phyloP scores from a whole-genome alignment of 768 basidiomycete species.

The Cyathus striatus region DNA sequence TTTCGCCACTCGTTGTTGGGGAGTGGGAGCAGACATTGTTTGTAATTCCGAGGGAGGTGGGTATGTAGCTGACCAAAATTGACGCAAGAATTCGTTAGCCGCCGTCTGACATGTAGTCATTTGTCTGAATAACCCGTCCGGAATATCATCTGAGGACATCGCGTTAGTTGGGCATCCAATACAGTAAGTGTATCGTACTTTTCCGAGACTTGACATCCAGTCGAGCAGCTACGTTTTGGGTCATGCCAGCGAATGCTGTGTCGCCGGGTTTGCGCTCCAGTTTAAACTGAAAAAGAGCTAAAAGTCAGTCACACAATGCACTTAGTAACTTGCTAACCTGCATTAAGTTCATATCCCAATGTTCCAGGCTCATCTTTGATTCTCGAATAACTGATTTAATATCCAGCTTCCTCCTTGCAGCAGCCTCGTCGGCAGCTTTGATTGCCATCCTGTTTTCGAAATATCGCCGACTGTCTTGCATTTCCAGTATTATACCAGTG shows the following conservation, averaged over 20 bases:
- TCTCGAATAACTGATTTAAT: conserved; percentile 42
- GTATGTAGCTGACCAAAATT: conserved; percentile 89
- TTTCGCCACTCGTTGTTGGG: conserved; percentile 70
- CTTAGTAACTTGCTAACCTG: conserved; percentile 36
- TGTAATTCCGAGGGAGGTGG: conserved; percentile 62
- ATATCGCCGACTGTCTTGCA: conserved; percentile 81
- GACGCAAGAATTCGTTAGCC: conserved; percentile 92
- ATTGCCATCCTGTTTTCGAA: conserved; percentile 63
- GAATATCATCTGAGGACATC: conserved; percentile 61
- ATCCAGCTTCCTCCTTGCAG: conserved; percentile 37
- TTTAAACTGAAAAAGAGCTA: conserved; percentile 42
- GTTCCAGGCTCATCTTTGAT: conserved; percentile 38
- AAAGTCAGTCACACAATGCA: background rate
- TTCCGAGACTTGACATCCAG: conserved; percentile 62
- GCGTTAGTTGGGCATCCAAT: conserved; percentile 4
- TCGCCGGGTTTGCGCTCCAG: conserved; percentile 67
- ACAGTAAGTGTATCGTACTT: conserved; percentile 35
- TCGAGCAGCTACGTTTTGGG: conserved; percentile 70
- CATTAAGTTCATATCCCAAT: conserved; percentile 54
- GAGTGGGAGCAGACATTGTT: conserved; percentile 43
- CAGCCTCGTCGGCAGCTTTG: conserved; percentile 19
- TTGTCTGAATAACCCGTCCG: conserved; percentile 71
- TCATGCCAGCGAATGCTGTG: conserved; percentile 68
- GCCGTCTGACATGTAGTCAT: conserved; percentile 90
- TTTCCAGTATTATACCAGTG: conserved; percentile 73